Base-by-base conservation (phyloP, 2,329 filamentous ascomycete species). In the Pseudogymnoascus sp. region DNA sequence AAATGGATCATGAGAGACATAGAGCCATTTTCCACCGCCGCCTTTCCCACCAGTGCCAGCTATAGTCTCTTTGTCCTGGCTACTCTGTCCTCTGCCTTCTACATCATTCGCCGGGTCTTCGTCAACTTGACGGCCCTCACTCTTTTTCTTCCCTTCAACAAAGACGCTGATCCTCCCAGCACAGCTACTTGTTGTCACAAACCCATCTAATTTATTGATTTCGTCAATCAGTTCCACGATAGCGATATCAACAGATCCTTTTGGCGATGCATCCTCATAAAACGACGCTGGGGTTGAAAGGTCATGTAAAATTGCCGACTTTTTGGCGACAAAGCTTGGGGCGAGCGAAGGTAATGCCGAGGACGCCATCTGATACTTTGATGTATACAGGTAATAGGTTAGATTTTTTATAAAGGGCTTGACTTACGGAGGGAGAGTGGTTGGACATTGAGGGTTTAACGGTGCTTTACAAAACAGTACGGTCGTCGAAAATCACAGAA, bases 171-270 rank as follows among this genome's bases (percentile, higher is more conserved):
- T 83, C 60, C 93, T 81, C 0, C 93, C 93, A 1, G 91, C 89
- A 72, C 93, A 97, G 74, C 92, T 96, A 75, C 92, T 96, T 2
- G 92, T 97, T 1, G 93, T 97, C 35, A 95, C 91, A 40, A 92
- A 82, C 1, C 90, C 91, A 1, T 86, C 81, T 5, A 87, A 71
- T 1, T 69, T 72, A 74, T 97, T 97, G 72, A 97, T 87, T 66
- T 88, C 84, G 59, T 81, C 80, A 64, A 97, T 92, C 60, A 97
- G 78, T 21, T 86, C 80, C 54, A 87, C 82, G 66, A 97, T 92
- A 0, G 85, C 88, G 57, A 78, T 83, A 72, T 97, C 93, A 17
- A 97, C 83, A 0, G 86, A 88, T 13, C 92, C 93, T 76, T 97
- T 97, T 2, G 93, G 92, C 1, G 90, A 96, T 6, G 88, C 81